phyloP scores from a whole-genome alignment of 2,329 filamentous ascomycete genomes.

The Aspergillus pseudotamarii region DNA sequence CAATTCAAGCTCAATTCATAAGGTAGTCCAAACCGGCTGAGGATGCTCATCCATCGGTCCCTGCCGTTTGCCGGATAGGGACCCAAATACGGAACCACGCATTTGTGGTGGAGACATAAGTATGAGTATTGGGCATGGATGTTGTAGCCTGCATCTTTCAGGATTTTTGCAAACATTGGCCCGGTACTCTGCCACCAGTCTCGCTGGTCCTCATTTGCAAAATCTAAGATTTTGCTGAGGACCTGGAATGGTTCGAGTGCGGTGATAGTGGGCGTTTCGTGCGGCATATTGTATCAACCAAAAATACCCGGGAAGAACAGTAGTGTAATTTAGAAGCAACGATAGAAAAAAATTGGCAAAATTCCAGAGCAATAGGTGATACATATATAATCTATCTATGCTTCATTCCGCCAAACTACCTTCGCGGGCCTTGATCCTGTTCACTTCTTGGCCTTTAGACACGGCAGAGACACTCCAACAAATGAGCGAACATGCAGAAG shows the following conservation, averaged over 20 bases:
- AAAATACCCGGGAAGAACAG: not conserved
- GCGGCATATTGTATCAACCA: not conserved
- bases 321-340: not conserved
- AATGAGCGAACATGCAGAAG: not conserved
- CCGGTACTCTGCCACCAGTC: slow-evolving; percentile 27
- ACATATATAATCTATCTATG: not conserved
- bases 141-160: slow-evolving; percentile 19
- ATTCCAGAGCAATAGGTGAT: not conserved
- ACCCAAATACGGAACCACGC: slow-evolving; percentile 22
- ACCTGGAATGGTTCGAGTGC: not conserved
- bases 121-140: slow-evolving; percentile 21
- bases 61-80: slow-evolving; percentile 12
- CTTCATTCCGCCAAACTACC: not conserved
- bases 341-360: not conserved
- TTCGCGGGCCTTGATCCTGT: not conserved
- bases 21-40: not conserved
- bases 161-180: slow-evolving; percentile 19
- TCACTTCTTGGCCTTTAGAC: not conserved
- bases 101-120: slow-evolving; percentile 17
- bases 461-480: not conserved
- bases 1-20: slow-evolving; percentile 13
- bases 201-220: slow-evolving; percentile 14
- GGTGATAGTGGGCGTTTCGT: not conserved
- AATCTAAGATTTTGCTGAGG: not conserved
- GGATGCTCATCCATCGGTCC: slow-evolving; percentile 3